phyloP scores from a whole-genome alignment of 345 rosid species.

The Viola odorata region DNA sequence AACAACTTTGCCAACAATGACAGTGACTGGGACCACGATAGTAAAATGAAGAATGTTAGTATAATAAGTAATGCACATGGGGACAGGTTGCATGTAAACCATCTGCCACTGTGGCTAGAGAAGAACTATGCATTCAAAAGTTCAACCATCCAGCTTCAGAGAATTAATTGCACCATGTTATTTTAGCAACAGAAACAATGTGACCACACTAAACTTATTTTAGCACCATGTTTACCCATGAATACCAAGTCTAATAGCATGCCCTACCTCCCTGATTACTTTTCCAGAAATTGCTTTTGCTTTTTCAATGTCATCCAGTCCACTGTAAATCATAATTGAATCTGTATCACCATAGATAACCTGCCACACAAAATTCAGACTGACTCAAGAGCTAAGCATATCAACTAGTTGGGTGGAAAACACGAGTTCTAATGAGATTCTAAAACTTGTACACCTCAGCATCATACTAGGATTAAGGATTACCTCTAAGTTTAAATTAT shows the following conservation, averaged over 20 bases:
- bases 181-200: background rate
- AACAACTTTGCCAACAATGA: no score
- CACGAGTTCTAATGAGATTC: background rate
- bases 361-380: constrained; percentile 41
- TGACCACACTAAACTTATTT: background rate
- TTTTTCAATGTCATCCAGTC: constrained; percentile 72
- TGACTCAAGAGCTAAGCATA: constrained; percentile 2
- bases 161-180: background rate
- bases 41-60: no score
- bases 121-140: no score
- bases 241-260: constrained; percentile 1
- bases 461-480: background rate
- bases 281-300: constrained; percentile 77
- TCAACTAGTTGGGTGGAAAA: background rate
- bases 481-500: constrained; percentile 87
- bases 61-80: background rate
- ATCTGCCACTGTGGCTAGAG: background rate
- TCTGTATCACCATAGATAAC: constrained; percentile 98
- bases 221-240: background rate
- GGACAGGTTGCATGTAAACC: background rate
- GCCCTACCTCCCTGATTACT: constrained; percentile 84
- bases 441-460: background rate
- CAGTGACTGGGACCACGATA: no score
- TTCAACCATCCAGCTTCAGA: background rate
- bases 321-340: constrained; percentile 96